These are phyloP conservation scores for Paramecium biaurelia DNA, from an alignment of 73 alveolate genomes.

Conservation along the genomic window DNA sequence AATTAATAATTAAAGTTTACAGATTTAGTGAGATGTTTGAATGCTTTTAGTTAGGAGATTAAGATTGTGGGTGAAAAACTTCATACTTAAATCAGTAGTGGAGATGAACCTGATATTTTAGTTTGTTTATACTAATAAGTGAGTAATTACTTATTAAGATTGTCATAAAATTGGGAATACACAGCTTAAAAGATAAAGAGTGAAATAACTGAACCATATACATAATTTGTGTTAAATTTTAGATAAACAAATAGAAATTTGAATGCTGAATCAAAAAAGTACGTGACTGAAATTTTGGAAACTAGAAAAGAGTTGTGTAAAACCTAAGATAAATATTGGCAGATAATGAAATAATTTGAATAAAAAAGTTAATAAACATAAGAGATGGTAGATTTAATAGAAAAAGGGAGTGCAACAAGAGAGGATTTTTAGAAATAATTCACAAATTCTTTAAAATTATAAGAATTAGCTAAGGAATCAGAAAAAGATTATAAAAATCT, in stretches of 20 bases:
- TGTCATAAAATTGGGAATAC: not conserved
- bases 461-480: conserved; percentile 18
- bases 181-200: not conserved
- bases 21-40: not conserved
- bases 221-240: not conserved
- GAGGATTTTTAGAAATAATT: conserved; percentile 4
- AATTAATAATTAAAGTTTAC: not conserved
- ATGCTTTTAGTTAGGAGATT: not conserved
- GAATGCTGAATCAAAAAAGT: conserved; percentile 24
- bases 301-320: not conserved
- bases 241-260: conserved; percentile 14
- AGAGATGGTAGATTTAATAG: not conserved
- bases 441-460: not conserved
- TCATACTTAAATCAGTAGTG: not conserved
- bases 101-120: conserved; percentile 20
- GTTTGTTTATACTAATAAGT: conserved; percentile 1
- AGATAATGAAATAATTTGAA: conserved; percentile 16
- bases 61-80: not conserved
- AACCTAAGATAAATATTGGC: conserved; percentile 40
- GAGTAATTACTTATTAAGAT: not conserved
- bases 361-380: not conserved
- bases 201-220: conserved; percentile 20
- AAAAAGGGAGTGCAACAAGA: not conserved
- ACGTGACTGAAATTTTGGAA: not conserved
- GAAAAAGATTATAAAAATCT: conserved; percentile 32